Base-by-base conservation (phyloP, 495 filamentous ascomycete genomes). In the Hypomontagnella submonticulosa region DNA sequence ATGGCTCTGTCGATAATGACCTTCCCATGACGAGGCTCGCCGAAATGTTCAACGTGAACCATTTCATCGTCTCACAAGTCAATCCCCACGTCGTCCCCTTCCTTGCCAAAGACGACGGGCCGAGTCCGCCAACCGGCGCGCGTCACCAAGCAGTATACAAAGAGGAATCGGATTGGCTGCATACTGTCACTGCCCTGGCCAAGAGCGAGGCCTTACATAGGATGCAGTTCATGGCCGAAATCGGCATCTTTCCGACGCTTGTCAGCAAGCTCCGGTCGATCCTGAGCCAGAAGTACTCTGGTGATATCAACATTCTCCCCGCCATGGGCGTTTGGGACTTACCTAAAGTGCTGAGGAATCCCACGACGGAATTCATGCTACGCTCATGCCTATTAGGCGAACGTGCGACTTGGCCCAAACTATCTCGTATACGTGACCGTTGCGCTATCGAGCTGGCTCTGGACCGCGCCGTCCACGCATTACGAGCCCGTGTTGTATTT, bases 11-110 rank as follows among this genome's bases (percentile, higher is more conserved):
- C 4, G 93, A 97, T 67, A 92, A 92, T 59, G 94, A 98, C 76
- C 82, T 98, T 1, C 94, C 94, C 16, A 97, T 97, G 90, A 92
- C 88, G 42, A 83, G 91, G 8, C 80, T 98, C 9, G 89, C 93
- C 0, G 93, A 97, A 67, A 94, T 97, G 90, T 97, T 97, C 77
- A 97, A 97, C 71, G 93, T 97, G 76, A 98, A 97, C 71, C 93
- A 97, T 71, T 97, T 97, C 72, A 97, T 98, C 70, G 94, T 97
- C 30, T 97, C 93, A 0, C 94, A 98, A 71, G 92, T 96, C 43
- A 97, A 97, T 70, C 94, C 94, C 0, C 94, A 97, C 67, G 90
- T 97, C 27, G 88, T 96, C 0, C 93, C 93, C 5, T 97, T 98
- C 63, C 80, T 97, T 13, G 76, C 84, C 18, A 90, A 88, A 66